Evolutionary conservation across 768 basidiomycete genomes (phyloP), one percentile per base, ranked within the genome.

Genomic region (Lepiota venenata): DNA sequence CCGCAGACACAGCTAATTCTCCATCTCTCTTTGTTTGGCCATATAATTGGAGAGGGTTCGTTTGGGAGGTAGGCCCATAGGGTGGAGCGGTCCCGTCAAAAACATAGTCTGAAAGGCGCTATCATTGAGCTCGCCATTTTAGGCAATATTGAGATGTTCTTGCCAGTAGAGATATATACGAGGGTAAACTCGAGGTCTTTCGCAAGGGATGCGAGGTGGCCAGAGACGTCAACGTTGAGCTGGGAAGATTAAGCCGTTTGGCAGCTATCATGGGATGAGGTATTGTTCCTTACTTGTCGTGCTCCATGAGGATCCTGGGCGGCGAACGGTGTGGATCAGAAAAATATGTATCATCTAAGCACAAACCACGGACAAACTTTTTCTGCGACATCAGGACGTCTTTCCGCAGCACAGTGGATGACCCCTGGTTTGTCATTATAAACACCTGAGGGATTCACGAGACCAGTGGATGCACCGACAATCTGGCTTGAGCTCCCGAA

Each of bases 31-130:
- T 99, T 2, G 89, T 88, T 61, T 78, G 71, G 1, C 93, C 96
- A 64, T 99, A 99, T 14, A 89, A 73, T 51, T 99, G 90, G 35
- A 98, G 71, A 0, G 96, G 96, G 64, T 93, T 91, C 11, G 91
- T 82, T 29, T 69, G 63, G 12, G 87, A 83, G 6, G 77, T 75
- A 0, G 92, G 87, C 5, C 80, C 77, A 72, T 99, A 99, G 0
- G 94, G 93, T 2, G 96, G 92, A 1, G 86, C 84, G n/a, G 80
- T 85, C 1, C 96, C 96, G 58, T 95, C 92, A 64, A 98, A 98
- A 14, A 99, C 93, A 70, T 98, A 98, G 69, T 99, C 94, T 87
- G 60, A 25, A 21, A 49, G 25, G 37, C 40, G 37, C 36, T 44
- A 58, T 43, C 18, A 39, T 36, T 56, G 36, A 47, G 20, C 37